phyloP scores from a whole-genome alignment of 805 yeast genomes.

The Candida parachauliodes region DNA sequence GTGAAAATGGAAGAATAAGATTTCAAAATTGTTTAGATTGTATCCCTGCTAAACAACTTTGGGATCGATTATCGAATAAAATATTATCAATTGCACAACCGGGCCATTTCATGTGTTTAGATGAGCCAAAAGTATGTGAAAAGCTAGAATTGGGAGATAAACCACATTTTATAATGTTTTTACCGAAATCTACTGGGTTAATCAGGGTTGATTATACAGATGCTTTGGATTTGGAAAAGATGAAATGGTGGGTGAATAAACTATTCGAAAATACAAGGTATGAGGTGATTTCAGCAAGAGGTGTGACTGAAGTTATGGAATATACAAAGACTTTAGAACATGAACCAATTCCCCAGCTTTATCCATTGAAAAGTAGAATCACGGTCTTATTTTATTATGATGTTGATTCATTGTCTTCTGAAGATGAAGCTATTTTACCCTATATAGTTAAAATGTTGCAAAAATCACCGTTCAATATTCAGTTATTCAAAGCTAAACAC shows the following conservation, averaged over 20 bases:
- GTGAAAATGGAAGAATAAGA: conserved; percentile 27
- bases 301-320: conserved; percentile 27
- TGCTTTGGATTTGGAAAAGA: conserved; percentile 23
- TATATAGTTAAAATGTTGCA: conserved; percentile 59
- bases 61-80: conserved; percentile 57
- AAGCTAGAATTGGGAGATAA: conserved; percentile 42
- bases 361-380: conserved; percentile 41
- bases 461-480: conserved; percentile 51
- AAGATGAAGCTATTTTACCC: conserved; percentile 61
- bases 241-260: conserved; percentile 46
- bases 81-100: conserved; percentile 36
- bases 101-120: conserved; percentile 60
- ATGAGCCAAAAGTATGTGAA: conserved; percentile 48
- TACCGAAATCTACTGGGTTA: conserved; percentile 48
- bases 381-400: conserved; percentile 56
- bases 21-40: conserved; percentile 48
- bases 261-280: conserved; percentile 45
- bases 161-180: conserved; percentile 49
- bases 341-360: conserved; percentile 27
- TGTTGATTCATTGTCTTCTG: conserved; percentile 46
- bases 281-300: conserved; percentile 26
- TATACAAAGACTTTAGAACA: conserved; percentile 25
- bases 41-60: conserved; percentile 46
- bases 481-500: conserved; percentile 52
- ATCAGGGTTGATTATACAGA: conserved; percentile 46